Conservation (phyloP, 2,329 filamentous ascomycete species). For the Laburnicola sp. region DNA sequence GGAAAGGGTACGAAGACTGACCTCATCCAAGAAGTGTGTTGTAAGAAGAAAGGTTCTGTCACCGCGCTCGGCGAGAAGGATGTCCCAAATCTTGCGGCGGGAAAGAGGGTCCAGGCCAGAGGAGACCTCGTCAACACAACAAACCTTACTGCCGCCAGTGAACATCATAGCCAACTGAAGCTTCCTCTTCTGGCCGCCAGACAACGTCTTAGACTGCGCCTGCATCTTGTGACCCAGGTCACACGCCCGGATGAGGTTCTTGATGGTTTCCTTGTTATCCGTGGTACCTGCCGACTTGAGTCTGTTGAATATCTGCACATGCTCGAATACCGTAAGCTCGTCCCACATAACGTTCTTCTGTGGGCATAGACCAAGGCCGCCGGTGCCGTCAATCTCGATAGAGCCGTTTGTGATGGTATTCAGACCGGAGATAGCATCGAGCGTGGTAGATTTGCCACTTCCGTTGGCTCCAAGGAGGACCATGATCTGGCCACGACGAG, state of each 20-base stretch:
- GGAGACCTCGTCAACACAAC: conserved; percentile 88
- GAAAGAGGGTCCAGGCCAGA: conserved; percentile 83
- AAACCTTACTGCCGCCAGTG: conserved; percentile 80
- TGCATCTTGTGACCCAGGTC: conserved; percentile 74
- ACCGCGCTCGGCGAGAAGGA: conserved; percentile 78
- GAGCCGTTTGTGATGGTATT: conserved; percentile 23
- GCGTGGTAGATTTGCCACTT: conserved; percentile 29
- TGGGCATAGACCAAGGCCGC: conserved; percentile 28
- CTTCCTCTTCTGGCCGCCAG: conserved; percentile 87
- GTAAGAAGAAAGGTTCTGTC: conserved; percentile 79
- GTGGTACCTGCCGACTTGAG: conserved; percentile 45
- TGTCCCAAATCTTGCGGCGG: conserved; percentile 87
- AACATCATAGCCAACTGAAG: conserved; percentile 92
- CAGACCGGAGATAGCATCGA: conserved; percentile 27
- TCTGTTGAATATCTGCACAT: conserved; percentile 31
- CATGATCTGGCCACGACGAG: conserved; percentile 26
- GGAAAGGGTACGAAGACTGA: too few relatives aligned
- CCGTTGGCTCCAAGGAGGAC: conserved; percentile 32
- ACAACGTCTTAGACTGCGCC: conserved; percentile 72
- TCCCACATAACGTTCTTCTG: conserved; percentile 30
- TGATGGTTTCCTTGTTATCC: conserved; percentile 50
- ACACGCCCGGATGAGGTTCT: conserved; percentile 56
- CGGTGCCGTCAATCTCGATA: conserved; percentile 21
- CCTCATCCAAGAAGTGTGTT: conserved; percentile 89
- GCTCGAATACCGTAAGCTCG: conserved; percentile 30